A percentile compares a stretch with the other conserved stretches of the same genome.
phyloP scores from a whole-genome alignment of 1,284 basidiomycete genomes.

The Malassezia dermatis region DNA sequence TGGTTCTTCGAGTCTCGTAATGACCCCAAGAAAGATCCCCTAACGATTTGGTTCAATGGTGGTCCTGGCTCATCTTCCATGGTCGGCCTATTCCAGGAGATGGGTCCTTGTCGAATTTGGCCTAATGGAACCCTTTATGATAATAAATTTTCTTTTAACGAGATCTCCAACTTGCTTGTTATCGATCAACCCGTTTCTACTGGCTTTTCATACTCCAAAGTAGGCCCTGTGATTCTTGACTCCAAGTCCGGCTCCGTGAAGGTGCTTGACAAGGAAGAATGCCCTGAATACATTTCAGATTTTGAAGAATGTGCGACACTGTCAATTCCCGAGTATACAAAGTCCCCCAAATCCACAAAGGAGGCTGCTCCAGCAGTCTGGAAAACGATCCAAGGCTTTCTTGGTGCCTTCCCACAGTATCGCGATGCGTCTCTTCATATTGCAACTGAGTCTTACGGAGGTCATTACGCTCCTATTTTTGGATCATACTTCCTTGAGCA shows the following conservation, averaged over 20 bases:
- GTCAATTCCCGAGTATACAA: constrained; percentile 22
- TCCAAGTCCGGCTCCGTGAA: constrained; percentile 15
- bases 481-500: constrained; percentile 53
- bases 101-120: constrained; percentile 59
- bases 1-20: constrained; percentile 33
- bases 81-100: constrained; percentile 62
- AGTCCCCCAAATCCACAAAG: constrained; percentile 26
- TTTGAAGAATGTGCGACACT: constrained; percentile 27
- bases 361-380: constrained; percentile 47
- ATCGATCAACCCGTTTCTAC: constrained; percentile 57
- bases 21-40: constrained; percentile 21
- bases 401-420: constrained; percentile 32
- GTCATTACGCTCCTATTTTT: constrained; percentile 56
- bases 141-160: constrained; percentile 61
- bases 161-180: constrained; percentile 61
- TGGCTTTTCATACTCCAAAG: constrained; percentile 27
- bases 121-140: constrained; percentile 55
- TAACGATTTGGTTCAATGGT: constrained; percentile 34
- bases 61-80: constrained; percentile 58
- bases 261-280: constrained; percentile 19
- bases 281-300: constrained; percentile 21
- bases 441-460: constrained; percentile 55
- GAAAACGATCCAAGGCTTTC: constrained; percentile 54
- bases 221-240: constrained; percentile 24
- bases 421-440: constrained; percentile 53